phyloP scores from a whole-genome alignment of 371 early-diverging fungal genomes.

The Sporodiniella umbellata region DNA sequence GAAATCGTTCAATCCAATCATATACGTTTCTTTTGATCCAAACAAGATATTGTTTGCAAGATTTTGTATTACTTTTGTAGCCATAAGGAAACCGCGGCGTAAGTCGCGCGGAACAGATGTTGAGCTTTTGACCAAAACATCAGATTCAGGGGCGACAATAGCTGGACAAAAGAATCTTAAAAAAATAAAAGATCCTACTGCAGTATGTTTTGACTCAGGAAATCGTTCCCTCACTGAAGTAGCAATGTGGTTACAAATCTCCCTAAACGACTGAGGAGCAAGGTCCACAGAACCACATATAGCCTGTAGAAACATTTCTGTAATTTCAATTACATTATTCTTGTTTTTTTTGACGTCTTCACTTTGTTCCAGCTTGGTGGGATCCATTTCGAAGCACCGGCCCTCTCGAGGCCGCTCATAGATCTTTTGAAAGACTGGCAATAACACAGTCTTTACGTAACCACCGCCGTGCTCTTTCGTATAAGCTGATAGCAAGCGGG shows the following conservation, averaged over 20 bases:
- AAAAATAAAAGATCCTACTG: conserved; percentile 93
- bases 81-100: conserved; percentile 80
- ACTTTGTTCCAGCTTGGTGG: conserved; percentile 60
- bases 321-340: conserved; percentile 70
- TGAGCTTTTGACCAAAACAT: conserved; percentile 37
- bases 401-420: conserved; percentile 37
- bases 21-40: conserved; percentile 87
- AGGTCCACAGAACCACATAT: conserved; percentile 66
- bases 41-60: conserved; percentile 91
- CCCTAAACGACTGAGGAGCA: conserved; percentile 70
- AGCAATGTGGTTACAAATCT: conserved; percentile 73
- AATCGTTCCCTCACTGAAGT: conserved; percentile 72
- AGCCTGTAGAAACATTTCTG: conserved; percentile 73
- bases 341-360: conserved; percentile 65
- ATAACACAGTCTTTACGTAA: conserved; percentile 74
- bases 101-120: conserved; percentile 28
- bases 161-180: conserved; percentile 93
- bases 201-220: conserved; percentile 77
- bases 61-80: conserved; percentile 93
- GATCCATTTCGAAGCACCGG: conserved; percentile 74
- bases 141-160: conserved; percentile 81
- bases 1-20: conserved; percentile 83
- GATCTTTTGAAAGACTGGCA: conserved; percentile 65
- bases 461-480: conserved; percentile 74
- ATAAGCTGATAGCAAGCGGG: conserved; percentile 77